Evolutionary conservation across 1,139 yeast genomes (phyloP).

Genomic region (Saccharomyces hybrid): DNA sequence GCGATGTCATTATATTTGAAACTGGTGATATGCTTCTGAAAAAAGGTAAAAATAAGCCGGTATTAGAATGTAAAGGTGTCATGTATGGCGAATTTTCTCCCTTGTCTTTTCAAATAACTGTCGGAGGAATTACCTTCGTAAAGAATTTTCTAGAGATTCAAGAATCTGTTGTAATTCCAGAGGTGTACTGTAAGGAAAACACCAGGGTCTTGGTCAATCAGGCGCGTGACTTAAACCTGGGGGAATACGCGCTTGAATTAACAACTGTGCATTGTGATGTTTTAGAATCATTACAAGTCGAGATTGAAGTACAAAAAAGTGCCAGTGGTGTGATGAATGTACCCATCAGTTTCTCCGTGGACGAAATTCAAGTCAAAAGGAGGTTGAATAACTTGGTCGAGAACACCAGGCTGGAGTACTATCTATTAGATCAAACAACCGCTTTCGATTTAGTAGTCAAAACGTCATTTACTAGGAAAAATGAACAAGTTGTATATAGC

Average conservation of each 20-base stretch:
- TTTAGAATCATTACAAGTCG: neutral
- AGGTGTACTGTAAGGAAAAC: slow-evolving; percentile 12
- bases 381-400: neutral
- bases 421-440: slow-evolving; percentile 11
- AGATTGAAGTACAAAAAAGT: neutral
- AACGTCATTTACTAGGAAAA: slow-evolving; percentile 7
- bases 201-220: slow-evolving; percentile 15
- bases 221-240: slow-evolving; percentile 15
- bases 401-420: slow-evolving; percentile 14
- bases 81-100: slow-evolving; percentile 22
- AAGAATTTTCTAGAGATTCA: slow-evolving; percentile 15
- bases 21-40: slow-evolving; percentile 6
- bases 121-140: slow-evolving; percentile 23
- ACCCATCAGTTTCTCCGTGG: neutral
- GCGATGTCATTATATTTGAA: slow-evolving; percentile 16
- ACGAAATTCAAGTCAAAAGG: neutral
- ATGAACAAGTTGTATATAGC: slow-evolving; percentile 7
- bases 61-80: slow-evolving; percentile 17
- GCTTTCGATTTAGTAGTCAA: slow-evolving; percentile 14
- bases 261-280: neutral
- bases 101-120: slow-evolving; percentile 17
- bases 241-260: slow-evolving; percentile 15
- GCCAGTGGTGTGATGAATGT: neutral
- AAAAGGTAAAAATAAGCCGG: slow-evolving; percentile 6
- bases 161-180: slow-evolving; percentile 13